phyloP scores from a whole-genome alignment of 2,329 filamentous ascomycete species.

The Scytalidium sp. region DNA sequence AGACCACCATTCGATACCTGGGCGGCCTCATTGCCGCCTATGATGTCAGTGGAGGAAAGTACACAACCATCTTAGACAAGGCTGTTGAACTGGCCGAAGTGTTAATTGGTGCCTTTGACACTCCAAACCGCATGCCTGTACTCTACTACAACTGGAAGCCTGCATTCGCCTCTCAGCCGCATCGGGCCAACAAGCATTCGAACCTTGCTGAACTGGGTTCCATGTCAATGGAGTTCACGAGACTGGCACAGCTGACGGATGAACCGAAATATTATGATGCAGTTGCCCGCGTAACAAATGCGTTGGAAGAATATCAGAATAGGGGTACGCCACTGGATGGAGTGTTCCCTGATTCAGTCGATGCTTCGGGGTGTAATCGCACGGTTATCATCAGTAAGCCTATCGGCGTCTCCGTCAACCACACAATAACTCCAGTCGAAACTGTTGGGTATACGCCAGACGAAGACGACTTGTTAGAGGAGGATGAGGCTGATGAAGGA shows the following conservation, averaged over 20 bases:
- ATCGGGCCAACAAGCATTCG: slow-evolving; percentile 55
- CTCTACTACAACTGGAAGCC: slow-evolving; percentile 79
- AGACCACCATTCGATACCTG: slow-evolving; percentile 88
- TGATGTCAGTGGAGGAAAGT: slow-evolving; percentile 72
- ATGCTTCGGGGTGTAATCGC: slow-evolving; percentile 73
- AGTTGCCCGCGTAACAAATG: slow-evolving; percentile 79
- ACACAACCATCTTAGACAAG: slow-evolving; percentile 66
- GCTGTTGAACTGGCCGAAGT: slow-evolving; percentile 71
- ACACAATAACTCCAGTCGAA: not conserved
- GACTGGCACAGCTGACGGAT: slow-evolving; percentile 80
- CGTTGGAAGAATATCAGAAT: slow-evolving; percentile 72
- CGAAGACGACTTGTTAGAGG: slow-evolving; percentile 20
- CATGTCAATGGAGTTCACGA: slow-evolving; percentile 83
- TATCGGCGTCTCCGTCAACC: not conserved
- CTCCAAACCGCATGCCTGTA: slow-evolving; percentile 88
- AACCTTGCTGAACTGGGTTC: slow-evolving; percentile 60
- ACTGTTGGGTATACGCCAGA: not conserved
- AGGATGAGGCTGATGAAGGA: slow-evolving; percentile 10
- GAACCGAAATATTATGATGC: slow-evolving; percentile 87
- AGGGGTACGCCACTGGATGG: slow-evolving; percentile 66
- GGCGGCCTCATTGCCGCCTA: slow-evolving; percentile 84
- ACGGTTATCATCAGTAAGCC: slow-evolving; percentile 6
- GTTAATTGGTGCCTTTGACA: slow-evolving; percentile 73
- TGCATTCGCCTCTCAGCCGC: slow-evolving; percentile 58
- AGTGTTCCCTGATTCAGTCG: slow-evolving; percentile 75